A percentile compares a stretch with the other conserved stretches of the same genome.
phyloP scores from a whole-genome alignment of 257 asterid genomes.

The Scutellaria minor region DNA sequence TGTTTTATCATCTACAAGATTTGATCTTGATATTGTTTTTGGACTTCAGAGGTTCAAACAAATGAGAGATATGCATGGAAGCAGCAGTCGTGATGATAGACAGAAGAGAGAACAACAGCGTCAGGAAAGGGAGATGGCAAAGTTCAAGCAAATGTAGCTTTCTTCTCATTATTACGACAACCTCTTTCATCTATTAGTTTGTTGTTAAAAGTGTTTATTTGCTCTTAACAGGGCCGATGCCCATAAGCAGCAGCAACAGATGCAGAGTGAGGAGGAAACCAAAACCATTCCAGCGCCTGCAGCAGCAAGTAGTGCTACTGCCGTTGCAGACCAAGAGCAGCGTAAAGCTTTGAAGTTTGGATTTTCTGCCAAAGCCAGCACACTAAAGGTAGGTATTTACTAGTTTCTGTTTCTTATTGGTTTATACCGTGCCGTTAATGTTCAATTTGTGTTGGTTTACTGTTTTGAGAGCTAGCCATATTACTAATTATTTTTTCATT shows the following conservation, averaged over 20 bases:
- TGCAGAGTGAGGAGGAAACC: slow-evolving; percentile 64
- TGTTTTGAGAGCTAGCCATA: slow-evolving; percentile 2
- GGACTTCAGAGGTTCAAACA: slow-evolving; percentile 84
- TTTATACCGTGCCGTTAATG: neutral
- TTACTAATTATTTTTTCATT: neutral
- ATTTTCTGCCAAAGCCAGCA: slow-evolving; percentile 74
- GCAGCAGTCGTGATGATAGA: slow-evolving; percentile 93
- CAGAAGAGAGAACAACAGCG: slow-evolving; percentile 96
- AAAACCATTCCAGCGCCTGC: slow-evolving; percentile 42
- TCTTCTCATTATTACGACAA: slow-evolving; percentile 7
- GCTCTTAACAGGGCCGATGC: slow-evolving; percentile 70
- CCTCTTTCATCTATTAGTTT: slow-evolving; percentile 13
- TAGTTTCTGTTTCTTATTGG: slow-evolving; percentile 14
- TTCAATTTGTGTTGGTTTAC: neutral
- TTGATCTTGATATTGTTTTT: slow-evolving; percentile 7
- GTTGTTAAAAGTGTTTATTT: slow-evolving; percentile 11
- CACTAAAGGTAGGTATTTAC: slow-evolving; percentile 75
- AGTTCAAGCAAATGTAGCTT: slow-evolving; percentile 77
- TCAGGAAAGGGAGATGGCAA: slow-evolving; percentile 90
- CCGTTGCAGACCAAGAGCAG: slow-evolving; percentile 91
- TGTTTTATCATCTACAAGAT: slow-evolving; percentile 5
- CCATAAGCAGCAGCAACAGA: slow-evolving; percentile 72
- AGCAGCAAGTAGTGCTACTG: slow-evolving; percentile 62
- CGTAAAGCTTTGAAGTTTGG: slow-evolving; percentile 88
- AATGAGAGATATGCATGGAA: slow-evolving; percentile 99